A percentile compares a stretch with the other conserved stretches of the same genome.
Conservation (phyloP, 352 stramenopile species). For the Phytophthora europaea region DNA sequence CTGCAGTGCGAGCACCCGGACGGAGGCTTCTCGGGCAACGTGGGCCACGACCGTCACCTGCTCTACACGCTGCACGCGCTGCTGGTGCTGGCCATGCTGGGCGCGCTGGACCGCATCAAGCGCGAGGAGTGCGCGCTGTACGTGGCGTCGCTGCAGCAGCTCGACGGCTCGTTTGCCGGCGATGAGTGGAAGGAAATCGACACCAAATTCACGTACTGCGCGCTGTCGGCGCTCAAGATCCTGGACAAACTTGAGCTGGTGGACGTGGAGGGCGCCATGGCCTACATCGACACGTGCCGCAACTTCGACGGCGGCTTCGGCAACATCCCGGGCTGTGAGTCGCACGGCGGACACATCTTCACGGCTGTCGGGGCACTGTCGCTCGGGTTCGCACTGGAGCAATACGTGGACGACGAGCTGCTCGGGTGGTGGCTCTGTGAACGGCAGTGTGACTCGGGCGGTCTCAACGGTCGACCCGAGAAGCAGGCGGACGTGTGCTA, state of each 20-base stretch:
- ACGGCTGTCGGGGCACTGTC: constrained; percentile 97
- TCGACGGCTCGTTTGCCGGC: constrained; percentile 97
- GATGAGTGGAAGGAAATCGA: constrained; percentile 99
- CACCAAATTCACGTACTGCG: constrained; percentile 99
- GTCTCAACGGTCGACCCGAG: constrained; percentile 97
- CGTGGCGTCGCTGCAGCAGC: constrained; percentile 94
- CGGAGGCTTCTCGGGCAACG: constrained; percentile 96
- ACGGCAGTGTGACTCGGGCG: constrained; percentile 96
- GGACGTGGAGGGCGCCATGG: constrained; percentile 90
- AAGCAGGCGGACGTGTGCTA: constrained; percentile 99
- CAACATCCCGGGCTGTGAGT: constrained; percentile 96
- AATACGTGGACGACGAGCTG: constrained; percentile 90
- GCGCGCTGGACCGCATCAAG: constrained; percentile 86
- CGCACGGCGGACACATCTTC: constrained; percentile 98
- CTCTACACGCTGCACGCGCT: constrained; percentile 98
- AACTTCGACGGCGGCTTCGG: constrained; percentile 98
- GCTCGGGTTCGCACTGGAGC: constrained; percentile 74
- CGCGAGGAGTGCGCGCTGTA: constrained; percentile 81
- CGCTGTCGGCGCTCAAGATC: constrained; percentile 95
- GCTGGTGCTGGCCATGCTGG: constrained; percentile 97
- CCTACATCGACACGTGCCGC: constrained; percentile 96
- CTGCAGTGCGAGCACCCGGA: constrained; percentile 94
- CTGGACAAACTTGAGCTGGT: constrained; percentile 90
- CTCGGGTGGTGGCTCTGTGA: constrained; percentile 98
- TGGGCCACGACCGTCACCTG: constrained; percentile 97